Percentiles rank a stretch among this genome's conserved stretches.
These are phyloP conservation scores for Candida boleticola DNA, from an alignment of 805 yeast genomes.

Conservation along the genomic window DNA sequence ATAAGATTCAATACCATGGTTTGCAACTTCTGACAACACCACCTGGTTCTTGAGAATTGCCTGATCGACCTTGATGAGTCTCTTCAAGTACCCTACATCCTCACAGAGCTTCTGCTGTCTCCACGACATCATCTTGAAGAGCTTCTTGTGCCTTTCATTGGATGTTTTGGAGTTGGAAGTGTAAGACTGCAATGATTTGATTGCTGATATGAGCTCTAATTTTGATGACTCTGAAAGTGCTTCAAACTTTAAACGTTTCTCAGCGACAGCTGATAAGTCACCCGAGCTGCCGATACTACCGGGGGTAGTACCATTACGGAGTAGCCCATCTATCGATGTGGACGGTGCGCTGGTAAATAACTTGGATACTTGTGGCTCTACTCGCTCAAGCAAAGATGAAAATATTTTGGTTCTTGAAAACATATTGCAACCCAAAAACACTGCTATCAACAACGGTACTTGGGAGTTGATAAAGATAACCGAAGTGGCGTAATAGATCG, in stretches of 20 bases:
- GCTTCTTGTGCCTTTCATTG: conserved; percentile 45
- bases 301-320: neutral
- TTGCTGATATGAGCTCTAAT: conserved; percentile 38
- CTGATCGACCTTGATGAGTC: conserved; percentile 49
- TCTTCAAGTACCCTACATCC: conserved; percentile 51
- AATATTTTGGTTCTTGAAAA: conserved; percentile 24
- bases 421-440: conserved; percentile 34
- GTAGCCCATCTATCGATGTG: neutral
- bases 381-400: conserved; percentile 12
- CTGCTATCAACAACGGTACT: conserved; percentile 25
- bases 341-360: neutral
- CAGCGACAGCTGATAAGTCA: conserved; percentile 2
- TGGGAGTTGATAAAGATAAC: conserved; percentile 18
- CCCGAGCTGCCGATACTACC: neutral
- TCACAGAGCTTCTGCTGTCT: conserved; percentile 56
- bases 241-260: conserved; percentile 5
- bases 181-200: conserved; percentile 49
- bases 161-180: conserved; percentile 33
- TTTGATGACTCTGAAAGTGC: conserved; percentile 19
- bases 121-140: conserved; percentile 48
- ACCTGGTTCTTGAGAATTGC: conserved; percentile 47
- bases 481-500: conserved; percentile 19
- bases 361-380: neutral
- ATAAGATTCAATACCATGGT: conserved; percentile 35
- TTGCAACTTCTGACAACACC: conserved; percentile 46